Conservation (phyloP, 768 basidiomycete species). For the Harrya chromipes region DNA sequence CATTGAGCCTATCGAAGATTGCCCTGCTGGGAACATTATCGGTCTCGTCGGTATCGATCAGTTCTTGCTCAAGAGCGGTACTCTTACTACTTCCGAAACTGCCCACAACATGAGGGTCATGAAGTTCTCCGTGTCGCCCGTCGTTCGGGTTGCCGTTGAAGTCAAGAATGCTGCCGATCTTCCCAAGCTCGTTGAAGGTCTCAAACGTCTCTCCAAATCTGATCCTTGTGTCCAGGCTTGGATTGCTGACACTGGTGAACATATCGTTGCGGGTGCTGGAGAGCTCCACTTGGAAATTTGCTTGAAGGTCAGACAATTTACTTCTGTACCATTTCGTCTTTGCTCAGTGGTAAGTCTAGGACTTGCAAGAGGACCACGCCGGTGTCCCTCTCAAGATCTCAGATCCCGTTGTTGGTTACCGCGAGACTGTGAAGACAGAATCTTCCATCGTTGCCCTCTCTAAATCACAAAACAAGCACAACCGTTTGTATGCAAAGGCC, state of each 20-base stretch:
- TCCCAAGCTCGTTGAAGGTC: slow-evolving; percentile 99
- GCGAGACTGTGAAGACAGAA: slow-evolving; percentile 96
- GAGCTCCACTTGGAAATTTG: slow-evolving; percentile 99
- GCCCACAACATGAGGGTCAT: slow-evolving; percentile 99
- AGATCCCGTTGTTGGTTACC: slow-evolving; percentile 95
- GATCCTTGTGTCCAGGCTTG: slow-evolving; percentile 98
- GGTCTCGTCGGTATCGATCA: slow-evolving; percentile 99
- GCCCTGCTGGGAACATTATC: slow-evolving; percentile 97
- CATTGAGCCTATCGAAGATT: slow-evolving; percentile 98
- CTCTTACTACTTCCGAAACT: slow-evolving; percentile 95
- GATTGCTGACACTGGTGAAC: slow-evolving; percentile 91
- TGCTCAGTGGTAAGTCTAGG: slow-evolving; percentile 43
- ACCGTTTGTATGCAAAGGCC: slow-evolving; percentile 94
- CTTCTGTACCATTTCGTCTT: background rate
- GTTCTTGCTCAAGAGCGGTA: slow-evolving; percentile 99
- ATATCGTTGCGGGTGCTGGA: slow-evolving; percentile 99
- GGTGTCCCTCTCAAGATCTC: slow-evolving; percentile 99
- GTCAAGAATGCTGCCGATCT: slow-evolving; percentile 99
- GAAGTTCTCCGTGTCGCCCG: slow-evolving; percentile 99
- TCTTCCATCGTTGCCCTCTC: slow-evolving; percentile 95
- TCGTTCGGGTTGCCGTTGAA: slow-evolving; percentile 98
- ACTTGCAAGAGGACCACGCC: slow-evolving; percentile 99
- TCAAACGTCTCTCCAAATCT: slow-evolving; percentile 99
- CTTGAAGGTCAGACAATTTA: slow-evolving; percentile 66
- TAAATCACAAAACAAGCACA: slow-evolving; percentile 99